Evolutionary conservation across 2,329 filamentous ascomycete species (phyloP), one percentile per base, ranked within the genome.

Genomic region (Podosphaera fusca): DNA sequence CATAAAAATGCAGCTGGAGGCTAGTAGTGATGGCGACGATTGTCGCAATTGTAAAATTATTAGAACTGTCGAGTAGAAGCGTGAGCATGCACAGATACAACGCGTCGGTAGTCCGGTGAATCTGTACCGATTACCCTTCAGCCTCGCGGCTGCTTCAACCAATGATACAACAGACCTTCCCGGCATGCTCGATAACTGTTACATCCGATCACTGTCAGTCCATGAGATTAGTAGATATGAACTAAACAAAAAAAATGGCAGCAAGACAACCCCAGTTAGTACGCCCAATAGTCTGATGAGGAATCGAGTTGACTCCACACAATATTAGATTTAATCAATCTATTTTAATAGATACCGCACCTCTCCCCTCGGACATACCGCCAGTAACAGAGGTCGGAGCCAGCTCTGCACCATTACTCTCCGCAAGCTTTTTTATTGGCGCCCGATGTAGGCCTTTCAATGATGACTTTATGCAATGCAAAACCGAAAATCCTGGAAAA

Each of bases 391-490:
- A 98, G 74, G 80, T 98, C 64, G 92, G 92, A 67, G 80, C 87
- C 68, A 94, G 84, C 67, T 96, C 90, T 58, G 92, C 89, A 45
- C 92, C 92, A 57, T 79, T 98, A 50, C 76, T 94, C 59, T 94
- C 87, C 62, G 92, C 92, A 36, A 82, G 87, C 56, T 98, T 86
- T 78, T 98, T 96, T 72, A 98, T 98, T 69, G 92, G 92, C 61
- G 89, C 88, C 63, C 84, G 90, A 68, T 98, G 92, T 82, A 84
- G 80, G 70, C 76, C 85, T 58, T 98, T 89, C 78, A 96, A 96
- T 73, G 92, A 98, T 76, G 92, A 98, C 74, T 98, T 85, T 74
- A 98, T 98, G 90, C 86, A 94, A 75, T 98, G 92, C 84, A 98
- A 98, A 83, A 86, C 80, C 64, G 88, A 95, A 73, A 82, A 87